Percentiles rank a stretch among this genome's conserved stretches.
Conservation (phyloP, 495 filamentous ascomycete genomes). For the Talaromyces liani region DNA sequence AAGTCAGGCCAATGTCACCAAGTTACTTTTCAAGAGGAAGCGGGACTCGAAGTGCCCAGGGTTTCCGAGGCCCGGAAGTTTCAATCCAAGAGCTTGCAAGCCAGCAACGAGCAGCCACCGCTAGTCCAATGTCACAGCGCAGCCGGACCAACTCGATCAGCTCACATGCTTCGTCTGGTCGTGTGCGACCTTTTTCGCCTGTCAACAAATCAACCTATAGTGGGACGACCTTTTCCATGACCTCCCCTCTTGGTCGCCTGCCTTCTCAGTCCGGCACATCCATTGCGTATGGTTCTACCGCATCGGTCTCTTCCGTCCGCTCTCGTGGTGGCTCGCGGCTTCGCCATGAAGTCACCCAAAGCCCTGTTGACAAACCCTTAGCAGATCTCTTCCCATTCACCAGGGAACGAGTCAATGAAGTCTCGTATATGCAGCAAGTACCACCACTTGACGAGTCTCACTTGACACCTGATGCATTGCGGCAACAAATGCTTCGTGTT, state of each 20-base stretch:
- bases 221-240: constrained; percentile 38
- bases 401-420: constrained; percentile 67
- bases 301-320: constrained; percentile 58
- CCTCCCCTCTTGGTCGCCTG: constrained; percentile 25
- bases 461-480: constrained; percentile 75
- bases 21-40: constrained; percentile 10
- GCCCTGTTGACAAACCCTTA: constrained; percentile 49
- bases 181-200: constrained; percentile 28
- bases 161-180: constrained; percentile 39
- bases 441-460: constrained; percentile 49
- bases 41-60: constrained; percentile 17
- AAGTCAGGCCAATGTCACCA: constrained; percentile 22
- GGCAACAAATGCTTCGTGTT: constrained; percentile 84
- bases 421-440: constrained; percentile 64
- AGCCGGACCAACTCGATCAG: constrained; percentile 58
- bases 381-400: constrained; percentile 61
- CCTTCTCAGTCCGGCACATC: constrained; percentile 32
- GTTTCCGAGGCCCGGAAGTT: constrained; percentile 25
- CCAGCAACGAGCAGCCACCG: constrained; percentile 48
- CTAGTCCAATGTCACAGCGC: constrained; percentile 55
- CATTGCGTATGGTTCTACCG: constrained; percentile 38
- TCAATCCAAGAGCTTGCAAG: constrained; percentile 34
- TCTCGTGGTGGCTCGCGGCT: constrained; percentile 63
- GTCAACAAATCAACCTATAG: constrained; percentile 38
- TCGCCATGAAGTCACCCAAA: constrained; percentile 70